A percentile compares a stretch with the other conserved stretches of the same genome.
Conservation (phyloP, 2,329 filamentous ascomycete species). For the Xylariaceae sp. region DNA sequence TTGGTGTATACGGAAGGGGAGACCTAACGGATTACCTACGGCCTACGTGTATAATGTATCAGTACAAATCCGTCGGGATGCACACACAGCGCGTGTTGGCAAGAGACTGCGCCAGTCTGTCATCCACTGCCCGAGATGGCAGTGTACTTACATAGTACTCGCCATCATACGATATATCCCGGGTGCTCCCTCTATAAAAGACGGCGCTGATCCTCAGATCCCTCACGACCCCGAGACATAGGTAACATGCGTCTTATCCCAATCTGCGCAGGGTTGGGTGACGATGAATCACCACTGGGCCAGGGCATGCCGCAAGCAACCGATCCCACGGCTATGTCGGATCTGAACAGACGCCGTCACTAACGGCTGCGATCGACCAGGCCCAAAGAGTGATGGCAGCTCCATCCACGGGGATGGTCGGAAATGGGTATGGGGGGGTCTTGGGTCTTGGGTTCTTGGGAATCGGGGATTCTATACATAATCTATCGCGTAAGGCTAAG, state of each 20-base stretch:
- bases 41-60: neutral
- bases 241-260: neutral
- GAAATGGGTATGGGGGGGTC: neutral
- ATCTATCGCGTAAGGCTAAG: neutral
- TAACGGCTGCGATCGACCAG: neutral
- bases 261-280: neutral
- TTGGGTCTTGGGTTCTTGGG: neutral
- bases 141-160: too few species aligned
- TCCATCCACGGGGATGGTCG: neutral
- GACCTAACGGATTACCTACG: too few species aligned
- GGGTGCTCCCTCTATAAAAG: neutral
- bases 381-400: neutral
- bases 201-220: neutral
- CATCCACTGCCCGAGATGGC: too few species aligned
- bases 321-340: neutral
- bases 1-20: neutral
- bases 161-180: neutral
- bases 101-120: too few species aligned
- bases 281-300: neutral
- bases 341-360: neutral
- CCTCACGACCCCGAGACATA: neutral
- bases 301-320: neutral
- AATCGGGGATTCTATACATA: neutral
- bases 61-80: neutral
- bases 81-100: too few species aligned